Percentiles rank a stretch among this genome's conserved stretches.
phyloP scores from a whole-genome alignment of 768 basidiomycete genomes.

The Mrakia blollopis region DNA sequence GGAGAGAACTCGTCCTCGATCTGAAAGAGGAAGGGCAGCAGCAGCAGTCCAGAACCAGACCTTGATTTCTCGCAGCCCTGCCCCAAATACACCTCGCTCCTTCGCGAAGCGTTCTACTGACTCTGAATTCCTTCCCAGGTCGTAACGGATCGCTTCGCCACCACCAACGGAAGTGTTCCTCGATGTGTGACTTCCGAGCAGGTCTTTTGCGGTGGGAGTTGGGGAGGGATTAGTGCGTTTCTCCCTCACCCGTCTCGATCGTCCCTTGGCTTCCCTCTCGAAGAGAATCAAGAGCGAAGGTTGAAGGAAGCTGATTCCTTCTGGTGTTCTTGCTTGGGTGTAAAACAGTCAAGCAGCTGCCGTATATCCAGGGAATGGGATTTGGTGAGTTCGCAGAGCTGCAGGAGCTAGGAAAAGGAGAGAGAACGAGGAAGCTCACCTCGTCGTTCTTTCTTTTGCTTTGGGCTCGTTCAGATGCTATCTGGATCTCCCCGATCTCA shows the following conservation, averaged over 20 bases:
- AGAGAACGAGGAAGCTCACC: background rate
- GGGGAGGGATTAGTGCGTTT: constrained; percentile 16
- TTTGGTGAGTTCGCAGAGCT: constrained; percentile 12
- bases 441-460: background rate
- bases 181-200: background rate
- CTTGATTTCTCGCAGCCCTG: background rate
- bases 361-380: constrained; percentile 32
- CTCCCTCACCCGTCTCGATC: background rate
- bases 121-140: constrained; percentile 12
- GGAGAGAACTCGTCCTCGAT: too few species aligned
- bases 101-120: too few species aligned
- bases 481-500: constrained; percentile 45
- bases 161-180: background rate
- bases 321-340: background rate
- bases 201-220: constrained; percentile 22
- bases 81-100: background rate
- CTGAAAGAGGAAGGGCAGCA: too few species aligned
- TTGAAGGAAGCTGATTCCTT: background rate
- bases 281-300: background rate
- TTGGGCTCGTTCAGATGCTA: constrained; percentile 2
- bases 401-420: background rate
- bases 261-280: background rate
- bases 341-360: constrained; percentile 19
- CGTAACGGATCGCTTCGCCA: constrained; percentile 30
- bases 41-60: too few species aligned